Evolutionary conservation across 352 stramenopile genomes (phyloP), one percentile per base, ranked within the genome.

Genomic region (Phytopythium oedochilum): DNA sequence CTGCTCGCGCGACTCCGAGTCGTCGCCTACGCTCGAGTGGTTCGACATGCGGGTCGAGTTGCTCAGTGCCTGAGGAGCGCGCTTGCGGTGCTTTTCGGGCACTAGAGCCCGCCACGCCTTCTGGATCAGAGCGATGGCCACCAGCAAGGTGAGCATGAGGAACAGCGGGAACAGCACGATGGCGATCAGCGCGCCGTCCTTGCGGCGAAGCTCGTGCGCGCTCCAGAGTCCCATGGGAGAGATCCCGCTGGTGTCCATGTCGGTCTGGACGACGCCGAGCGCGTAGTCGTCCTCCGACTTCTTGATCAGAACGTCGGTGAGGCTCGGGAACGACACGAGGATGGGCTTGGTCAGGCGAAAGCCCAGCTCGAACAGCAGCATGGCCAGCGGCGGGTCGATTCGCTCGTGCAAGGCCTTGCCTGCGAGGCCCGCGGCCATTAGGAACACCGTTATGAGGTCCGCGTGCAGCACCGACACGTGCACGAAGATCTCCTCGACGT

Each of bases 401-500:
- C 40, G 26, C 25, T 56, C 50, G 18, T 48, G 50, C 18, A 56
- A 20, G 4, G 48, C 10, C 18, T 40, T 53, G 26, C 46, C 46
- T 14, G n/a, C 46, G n/a, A 40, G 6, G 31, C 46, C 28, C 1
- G 46, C 29, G n/a, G 14, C 26, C 46, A 26, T 53, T 1, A 53
- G 28, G 28, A 53, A 53, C 1, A 53, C 28, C 5, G 46, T 56
- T 63, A 74, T 71, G n/a, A 74, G 53, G 18, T 79, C 70, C 34
- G 70, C 67, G 39, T 73, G 60, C 1, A 79, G 67, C 14, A 77
- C 66, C 36, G 65, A 45, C 14, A 57, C 55, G 53, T 69, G 54
- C 10, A 75, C 71, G 15, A 58, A 55, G 2, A 76, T 55, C 1
- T 65, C 47, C 15, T 68, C 63, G 5, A 60, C 58, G 7, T 39